phyloP scores from a whole-genome alignment of 1,284 basidiomycete genomes.

The Cutaneotrichosporon mucoides region DNA sequence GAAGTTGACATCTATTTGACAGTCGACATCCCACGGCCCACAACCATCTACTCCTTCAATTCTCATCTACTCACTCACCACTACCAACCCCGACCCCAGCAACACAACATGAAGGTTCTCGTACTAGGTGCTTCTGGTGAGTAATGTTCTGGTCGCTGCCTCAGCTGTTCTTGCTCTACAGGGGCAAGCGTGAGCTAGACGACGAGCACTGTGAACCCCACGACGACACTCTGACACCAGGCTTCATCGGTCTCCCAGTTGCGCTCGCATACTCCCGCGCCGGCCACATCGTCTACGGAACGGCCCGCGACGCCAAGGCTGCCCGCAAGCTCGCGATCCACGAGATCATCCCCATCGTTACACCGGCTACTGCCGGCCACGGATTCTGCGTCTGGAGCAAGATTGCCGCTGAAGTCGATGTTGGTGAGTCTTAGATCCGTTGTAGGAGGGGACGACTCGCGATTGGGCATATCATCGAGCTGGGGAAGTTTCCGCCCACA shows the following conservation, averaged over 20 bases:
- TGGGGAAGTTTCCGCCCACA: no score
- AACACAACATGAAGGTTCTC: constrained; percentile 42
- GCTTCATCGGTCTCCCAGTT: constrained; percentile 55
- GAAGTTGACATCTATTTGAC: no score
- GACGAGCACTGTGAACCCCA: background rate
- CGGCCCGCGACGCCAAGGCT: constrained; percentile 50
- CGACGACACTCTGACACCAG: constrained; percentile 21
- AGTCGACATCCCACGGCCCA: no score
- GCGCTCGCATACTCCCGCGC: constrained; percentile 55
- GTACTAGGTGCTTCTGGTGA: constrained; percentile 47
- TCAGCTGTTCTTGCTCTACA: no score
- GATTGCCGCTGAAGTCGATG: constrained; percentile 52
- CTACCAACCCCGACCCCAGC: no score
- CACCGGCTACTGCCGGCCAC: constrained; percentile 46
- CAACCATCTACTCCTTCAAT: no score
- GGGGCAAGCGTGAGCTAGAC: no score
- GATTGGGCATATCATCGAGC: no score
- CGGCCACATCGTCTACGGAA: constrained; percentile 57
- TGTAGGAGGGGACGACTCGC: no score
- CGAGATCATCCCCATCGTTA: constrained; percentile 56
- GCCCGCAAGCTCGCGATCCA: constrained; percentile 51
- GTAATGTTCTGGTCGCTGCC: background rate
- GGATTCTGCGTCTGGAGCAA: constrained; percentile 46
- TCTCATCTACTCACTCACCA: no score
- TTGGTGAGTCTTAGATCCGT: constrained; percentile 47